phyloP scores from a whole-genome alignment of 2,329 filamentous ascomycete genomes.

The Calonectria henricotiae region DNA sequence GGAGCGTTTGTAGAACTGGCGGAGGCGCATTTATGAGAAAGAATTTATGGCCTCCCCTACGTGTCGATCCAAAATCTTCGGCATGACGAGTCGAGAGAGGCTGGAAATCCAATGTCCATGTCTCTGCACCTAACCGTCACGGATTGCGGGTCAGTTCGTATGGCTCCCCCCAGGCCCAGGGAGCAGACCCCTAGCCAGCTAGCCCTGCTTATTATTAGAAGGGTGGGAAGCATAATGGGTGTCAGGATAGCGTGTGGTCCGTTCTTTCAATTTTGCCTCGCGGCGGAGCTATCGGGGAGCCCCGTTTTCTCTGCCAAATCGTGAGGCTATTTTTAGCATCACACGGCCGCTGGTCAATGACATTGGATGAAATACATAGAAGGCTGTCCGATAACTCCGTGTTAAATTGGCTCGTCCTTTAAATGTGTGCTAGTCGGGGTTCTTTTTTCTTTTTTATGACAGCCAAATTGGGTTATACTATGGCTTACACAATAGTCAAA shows the following conservation, averaged over 20 bases:
- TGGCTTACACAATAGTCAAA: slow-evolving; percentile 25
- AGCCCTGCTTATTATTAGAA: slow-evolving; percentile 19
- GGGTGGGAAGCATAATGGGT: slow-evolving; percentile 10
- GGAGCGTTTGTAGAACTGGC: neutral
- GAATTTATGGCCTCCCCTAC: slow-evolving; percentile 13
- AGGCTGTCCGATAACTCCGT: slow-evolving; percentile 7
- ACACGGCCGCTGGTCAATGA: slow-evolving; percentile 1
- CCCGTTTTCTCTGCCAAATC: slow-evolving; percentile 5
- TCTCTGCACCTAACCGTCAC: neutral
- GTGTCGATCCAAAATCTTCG: slow-evolving; percentile 13
- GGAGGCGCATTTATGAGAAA: slow-evolving; percentile 18
- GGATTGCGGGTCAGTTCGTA: slow-evolving; percentile 21
- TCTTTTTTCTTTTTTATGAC: slow-evolving; percentile 1
- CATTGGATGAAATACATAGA: neutral
- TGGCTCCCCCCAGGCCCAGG: neutral
- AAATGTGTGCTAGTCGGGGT: slow-evolving; percentile 9
- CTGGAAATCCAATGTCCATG: slow-evolving; percentile 1
- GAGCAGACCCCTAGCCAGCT: neutral
- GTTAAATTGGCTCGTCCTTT: neutral
- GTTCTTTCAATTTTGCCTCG: slow-evolving; percentile 9
- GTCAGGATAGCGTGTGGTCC: slow-evolving; percentile 22
- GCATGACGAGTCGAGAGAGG: slow-evolving; percentile 14
- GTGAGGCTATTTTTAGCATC: slow-evolving; percentile 16
- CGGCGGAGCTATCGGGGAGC: slow-evolving; percentile 17
- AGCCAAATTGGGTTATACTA: slow-evolving; percentile 2